Conservation (phyloP, 768 basidiomycete genomes). For the Tylopilus subfusipes region DNA sequence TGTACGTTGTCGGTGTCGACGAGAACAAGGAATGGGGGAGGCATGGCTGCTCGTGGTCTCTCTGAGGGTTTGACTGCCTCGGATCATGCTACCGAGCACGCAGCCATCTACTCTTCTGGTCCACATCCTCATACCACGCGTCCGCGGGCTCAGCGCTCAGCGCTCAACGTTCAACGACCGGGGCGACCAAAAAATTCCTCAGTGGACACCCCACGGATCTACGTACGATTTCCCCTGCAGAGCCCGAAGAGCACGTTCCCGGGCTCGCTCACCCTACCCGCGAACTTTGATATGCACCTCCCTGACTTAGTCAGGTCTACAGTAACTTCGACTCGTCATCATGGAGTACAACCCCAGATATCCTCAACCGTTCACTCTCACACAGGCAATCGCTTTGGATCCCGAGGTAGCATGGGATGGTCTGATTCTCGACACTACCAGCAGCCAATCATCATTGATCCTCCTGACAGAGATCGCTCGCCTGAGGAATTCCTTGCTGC, state of each 20-base stretch:
- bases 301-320: constrained; percentile 24
- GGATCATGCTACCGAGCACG: too few species aligned
- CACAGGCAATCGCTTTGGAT: constrained; percentile 62
- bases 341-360: constrained; percentile 71
- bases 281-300: too few species aligned
- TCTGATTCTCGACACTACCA: constrained; percentile 24
- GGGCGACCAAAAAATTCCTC: too few species aligned
- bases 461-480: constrained; percentile 62
- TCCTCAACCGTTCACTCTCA: constrained; percentile 70
- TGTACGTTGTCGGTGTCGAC: constrained; percentile 43
- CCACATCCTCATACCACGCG: too few species aligned
- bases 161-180: too few species aligned
- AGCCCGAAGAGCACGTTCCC: too few species aligned
- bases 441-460: constrained; percentile 1
- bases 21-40: constrained; percentile 53
- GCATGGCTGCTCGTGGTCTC: constrained; percentile 14
- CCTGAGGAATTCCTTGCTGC: constrained; percentile 65
- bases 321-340: background rate
- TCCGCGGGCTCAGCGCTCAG: too few species aligned
- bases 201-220: too few species aligned
- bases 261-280: too few species aligned
- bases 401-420: constrained; percentile 70
- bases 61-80: background rate
- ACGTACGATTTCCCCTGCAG: too few species aligned
- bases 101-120: too few species aligned